Conservation (phyloP, 768 basidiomycete species). For the Lactifluus pinguis region DNA sequence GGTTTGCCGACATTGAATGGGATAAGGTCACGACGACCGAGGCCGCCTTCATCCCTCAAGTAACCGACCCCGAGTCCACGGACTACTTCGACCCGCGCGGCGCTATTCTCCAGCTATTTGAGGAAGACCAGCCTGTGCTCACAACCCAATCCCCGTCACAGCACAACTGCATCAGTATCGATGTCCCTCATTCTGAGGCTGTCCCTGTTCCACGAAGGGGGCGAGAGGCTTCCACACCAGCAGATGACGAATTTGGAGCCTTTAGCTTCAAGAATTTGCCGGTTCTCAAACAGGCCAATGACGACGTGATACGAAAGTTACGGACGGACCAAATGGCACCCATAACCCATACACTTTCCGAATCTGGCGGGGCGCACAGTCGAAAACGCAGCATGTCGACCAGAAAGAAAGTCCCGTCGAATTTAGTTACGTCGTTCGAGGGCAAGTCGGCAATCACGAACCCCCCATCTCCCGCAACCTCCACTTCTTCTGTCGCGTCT, state of each 20-base stretch:
- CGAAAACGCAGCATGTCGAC: conserved; percentile 73
- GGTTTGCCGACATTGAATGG: conserved; percentile 90
- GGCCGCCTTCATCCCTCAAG: conserved; percentile 92
- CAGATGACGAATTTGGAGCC: conserved; percentile 88
- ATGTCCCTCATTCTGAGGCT: conserved; percentile 21
- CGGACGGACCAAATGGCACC: conserved; percentile 85
- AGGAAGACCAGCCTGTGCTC: conserved; percentile 67
- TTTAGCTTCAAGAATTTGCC: conserved; percentile 98
- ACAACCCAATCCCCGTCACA: conserved; percentile 45
- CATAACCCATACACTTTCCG: conserved; percentile 61
- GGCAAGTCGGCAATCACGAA: conserved; percentile 51
- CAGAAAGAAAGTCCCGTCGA: conserved; percentile 72
- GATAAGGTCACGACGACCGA: conserved; percentile 79
- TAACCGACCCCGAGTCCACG: conserved; percentile 95
- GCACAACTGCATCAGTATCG: conserved; percentile 28
- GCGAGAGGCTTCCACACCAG: conserved; percentile 39
- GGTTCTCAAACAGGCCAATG: conserved; percentile 94
- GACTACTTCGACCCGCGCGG: conserved; percentile 99
- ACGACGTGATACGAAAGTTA: conserved; percentile 94
- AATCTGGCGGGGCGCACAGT: conserved; percentile 47
- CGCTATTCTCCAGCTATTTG: conserved; percentile 82
- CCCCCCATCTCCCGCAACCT: conserved; percentile 87
- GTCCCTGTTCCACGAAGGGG: conserved; percentile 18
- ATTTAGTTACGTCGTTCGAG: conserved; percentile 63
- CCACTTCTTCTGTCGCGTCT: conserved; percentile 84